Evolutionary conservation across 306 rosid genomes (phyloP), one percentile per base, ranked within the genome.

Genomic region (Carpinus fangiana): DNA sequence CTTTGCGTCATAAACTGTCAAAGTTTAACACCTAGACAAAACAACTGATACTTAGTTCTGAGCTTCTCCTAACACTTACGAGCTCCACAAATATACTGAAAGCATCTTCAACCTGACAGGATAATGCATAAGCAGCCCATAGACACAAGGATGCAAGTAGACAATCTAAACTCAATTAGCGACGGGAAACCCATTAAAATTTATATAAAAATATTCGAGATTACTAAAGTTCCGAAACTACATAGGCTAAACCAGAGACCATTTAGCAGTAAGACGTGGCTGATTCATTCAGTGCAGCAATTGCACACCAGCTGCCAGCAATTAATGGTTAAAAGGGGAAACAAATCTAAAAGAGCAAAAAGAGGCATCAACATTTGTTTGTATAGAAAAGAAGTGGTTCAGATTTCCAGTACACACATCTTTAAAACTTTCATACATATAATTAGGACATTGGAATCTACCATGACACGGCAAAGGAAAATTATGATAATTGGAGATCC

Each of bases 381-480:
- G 20, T 45, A 17, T 65, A 18, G 23, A 65, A 36, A 7, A 17
- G n/a, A 38, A 8, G 50, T 66, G 14, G 26, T 4, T 38, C 26
- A 38, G 46, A 43, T 38, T 38, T 38, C 47, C 50, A 38, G 4
- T 18, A 18, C 12, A 41, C 3, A 41, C 16, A 7, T 17, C 7
- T 66, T 66, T 1, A 18, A 41, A n/a, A 26, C 13, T 41, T 38
- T 18, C 50, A 38, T 12, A 48, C 11, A 41, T 18, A 66, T 41
- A 18, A n/a, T 18, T 38, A 41, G 48, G 47, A 66, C 20, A 21
- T 54, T 14, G 0, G 59, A 73, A 38, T 11, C 26, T 72, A 82
- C 85, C 85, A 82, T 82, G 78, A 18, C 16, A 64, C 28, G 0
- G 47, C 51, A 21, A n/a, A 21, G 31, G 41, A 48, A 72, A 43